Evolutionary conservation across 1,284 basidiomycete genomes (phyloP), one percentile per base, ranked within the genome.

Genomic region (Polyporus tsugae): DNA sequence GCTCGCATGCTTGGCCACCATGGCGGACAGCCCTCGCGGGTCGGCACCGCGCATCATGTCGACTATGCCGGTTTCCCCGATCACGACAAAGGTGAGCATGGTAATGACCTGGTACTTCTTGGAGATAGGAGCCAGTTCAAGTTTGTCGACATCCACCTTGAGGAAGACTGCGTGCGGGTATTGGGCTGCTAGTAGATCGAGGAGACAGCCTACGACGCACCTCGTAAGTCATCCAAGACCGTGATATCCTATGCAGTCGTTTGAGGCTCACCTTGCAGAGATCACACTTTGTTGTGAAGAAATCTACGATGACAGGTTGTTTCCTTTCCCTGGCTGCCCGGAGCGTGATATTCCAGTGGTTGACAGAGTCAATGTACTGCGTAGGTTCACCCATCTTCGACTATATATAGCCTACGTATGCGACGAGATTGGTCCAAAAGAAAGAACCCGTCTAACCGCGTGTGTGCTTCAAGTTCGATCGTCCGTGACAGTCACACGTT

Each of bases 231-330:
- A 52, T 4, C 4, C 22, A 52, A 52, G 11, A 3, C 4, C 10
- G n/a, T n/a, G n/a, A n/a, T n/a, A n/a, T 52, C 2, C 0, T 25
- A 52, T 52, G 22, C 13, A 22, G 2, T 78, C 74, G 44, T 78
- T 35, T 9, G 0, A 55, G 5, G 33, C 36, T 33, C 25, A 64
- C 67, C 53, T 64, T 64, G 52, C 67, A 68, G 5, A 63, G 63
- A 15, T 60, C 67, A 25, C 67, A 68, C 67, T 63, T 64, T 22
- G 67, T 68, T 35, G 67, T 63, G 60, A 68, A 68, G 44, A 68
- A 68, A 42, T 68, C 67, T 36, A 68, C 67, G 38, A 68, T 41
- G 52, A 68, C 64, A 9, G 67, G 62, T 36, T 62, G 59, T 9
- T 42, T 53, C 29, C 62, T 58, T 35, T 68, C 63, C 53, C 64